Evolutionary conservation across 306 rosid genomes (phyloP), one percentile per base, ranked within the genome.

Genomic region (Quercus mongolica): DNA sequence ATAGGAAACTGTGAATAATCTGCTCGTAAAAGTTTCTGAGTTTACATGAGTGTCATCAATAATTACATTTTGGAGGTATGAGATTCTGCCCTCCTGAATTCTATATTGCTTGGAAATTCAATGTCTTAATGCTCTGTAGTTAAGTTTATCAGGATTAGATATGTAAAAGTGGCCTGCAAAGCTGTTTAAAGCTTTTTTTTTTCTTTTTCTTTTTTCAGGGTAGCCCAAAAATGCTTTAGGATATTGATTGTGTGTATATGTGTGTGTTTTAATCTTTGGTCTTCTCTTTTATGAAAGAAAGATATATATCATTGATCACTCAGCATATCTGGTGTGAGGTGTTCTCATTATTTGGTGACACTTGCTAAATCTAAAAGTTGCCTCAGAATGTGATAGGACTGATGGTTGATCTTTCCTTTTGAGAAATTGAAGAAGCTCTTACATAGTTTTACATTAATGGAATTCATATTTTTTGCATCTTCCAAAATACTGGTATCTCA

Each of bases 21-120:
- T 63, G 38, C 74, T 76, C 76, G 75, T 73, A 72, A 63, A 57
- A 73, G 51, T 72, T 75, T 80, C 59, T 25, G 25, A 86, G 73
- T 72, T 65, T 78, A 58, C 73, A 57, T 10, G 73, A 74, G 51
- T 79, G 80, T 64, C 14, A 33, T 78, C 46, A 26, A 46, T 41
- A 71, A 49, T 65, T 19, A 41, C 65, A 65, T 69, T 61, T 78
- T 84, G 17, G 64, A 51, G 64, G 71, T 64, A 78, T 31, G 59
- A 23, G 54, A 69, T 71, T 76, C 31, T 69, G 61, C 68, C 54
- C 7, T 14, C 14, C 35, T 21, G 56, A 18, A 56, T 23, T 78
- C 61, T 28, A 63, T 63, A 26, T 26, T 2, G 38, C n/a, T 28
- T 3, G 11, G 52, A 18, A 78, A 28, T 69, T 38, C 58, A 69